Conservation (phyloP, 2,329 filamentous ascomycete genomes). For the Ophiocordyceps robertsii region DNA sequence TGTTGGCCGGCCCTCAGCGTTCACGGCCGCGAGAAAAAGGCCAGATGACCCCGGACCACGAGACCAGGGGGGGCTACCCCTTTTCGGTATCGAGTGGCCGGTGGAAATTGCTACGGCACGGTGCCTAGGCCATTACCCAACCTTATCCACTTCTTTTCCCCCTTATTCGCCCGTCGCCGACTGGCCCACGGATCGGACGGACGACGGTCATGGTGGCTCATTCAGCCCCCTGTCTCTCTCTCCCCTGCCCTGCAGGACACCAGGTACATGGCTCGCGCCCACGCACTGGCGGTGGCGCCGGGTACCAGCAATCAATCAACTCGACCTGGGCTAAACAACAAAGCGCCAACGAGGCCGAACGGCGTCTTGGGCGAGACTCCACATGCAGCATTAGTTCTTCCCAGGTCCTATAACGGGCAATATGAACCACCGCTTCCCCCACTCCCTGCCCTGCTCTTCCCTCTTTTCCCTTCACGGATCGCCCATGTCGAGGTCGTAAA, state of each 20-base stretch:
- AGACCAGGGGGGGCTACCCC: too few relatives aligned
- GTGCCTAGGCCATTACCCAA: not conserved
- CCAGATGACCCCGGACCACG: too few relatives aligned
- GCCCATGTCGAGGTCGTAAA: conserved; percentile 37
- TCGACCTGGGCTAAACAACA: too few relatives aligned
- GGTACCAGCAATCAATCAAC: not conserved
- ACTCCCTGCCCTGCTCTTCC: conserved; percentile 7
- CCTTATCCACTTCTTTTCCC: conserved; percentile 8
- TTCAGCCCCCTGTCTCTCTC: conserved; percentile 3
- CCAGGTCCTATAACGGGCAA: too few relatives aligned
- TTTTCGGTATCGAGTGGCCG: too few relatives aligned
- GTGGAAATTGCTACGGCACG: too few relatives aligned
- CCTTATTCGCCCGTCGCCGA: conserved; percentile 1
- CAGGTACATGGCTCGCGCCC: not conserved
- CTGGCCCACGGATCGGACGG: conserved; percentile 8
- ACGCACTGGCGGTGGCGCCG: not conserved
- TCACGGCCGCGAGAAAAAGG: too few relatives aligned
- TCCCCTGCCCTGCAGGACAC: conserved; percentile 3
- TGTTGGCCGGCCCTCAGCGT: too few relatives aligned
- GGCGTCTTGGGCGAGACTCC: too few relatives aligned
- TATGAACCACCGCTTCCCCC: conserved; percentile 20
- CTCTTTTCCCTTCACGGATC: conserved; percentile 24
- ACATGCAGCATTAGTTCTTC: too few relatives aligned
- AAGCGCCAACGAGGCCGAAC: too few relatives aligned
- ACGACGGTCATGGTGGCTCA: conserved; percentile 13